phyloP scores from a whole-genome alignment of 495 filamentous ascomycete species.

The Aspergillus leporis region DNA sequence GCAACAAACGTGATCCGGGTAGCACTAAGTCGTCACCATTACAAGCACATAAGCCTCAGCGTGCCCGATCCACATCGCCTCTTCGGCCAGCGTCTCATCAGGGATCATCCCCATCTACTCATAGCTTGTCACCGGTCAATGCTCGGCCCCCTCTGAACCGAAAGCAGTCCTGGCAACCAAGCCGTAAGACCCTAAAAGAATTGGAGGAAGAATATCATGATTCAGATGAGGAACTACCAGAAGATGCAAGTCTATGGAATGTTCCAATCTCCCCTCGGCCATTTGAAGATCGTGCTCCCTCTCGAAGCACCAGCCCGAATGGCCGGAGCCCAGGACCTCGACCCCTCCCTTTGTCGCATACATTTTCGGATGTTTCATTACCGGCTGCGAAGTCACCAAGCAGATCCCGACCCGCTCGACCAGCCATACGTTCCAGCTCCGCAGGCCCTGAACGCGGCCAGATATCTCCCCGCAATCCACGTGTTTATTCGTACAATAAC shows the following conservation, averaged over 20 bases:
- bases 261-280: conserved; percentile 92
- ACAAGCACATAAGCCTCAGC: conserved; percentile 27
- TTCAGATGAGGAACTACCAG: conserved; percentile 88
- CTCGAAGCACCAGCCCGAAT: conserved; percentile 56
- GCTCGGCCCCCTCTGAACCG: conserved; percentile 33
- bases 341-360: conserved; percentile 45
- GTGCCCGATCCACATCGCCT: conserved; percentile 44
- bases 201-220: conserved; percentile 87
- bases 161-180: conserved; percentile 67
- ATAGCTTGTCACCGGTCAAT: conserved; percentile 39
- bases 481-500: conserved; percentile 84
- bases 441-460: conserved; percentile 46
- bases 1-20: conserved; percentile 27
- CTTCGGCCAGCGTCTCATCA: conserved; percentile 34
- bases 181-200: conserved; percentile 74
- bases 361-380: conserved; percentile 28
- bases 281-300: conserved; percentile 59
- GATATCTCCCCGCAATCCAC: conserved; percentile 51
- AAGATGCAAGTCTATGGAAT: conserved; percentile 89
- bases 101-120: conserved; percentile 30
- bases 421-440: conserved; percentile 41
- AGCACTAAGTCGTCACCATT: conserved; percentile 25
- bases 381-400: conserved; percentile 29
- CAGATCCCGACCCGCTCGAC: conserved; percentile 34
- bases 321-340: conserved; percentile 39